Evolutionary conservation across 768 basidiomycete genomes (phyloP), one percentile per base, ranked within the genome.

Genomic region (Termitomyces sp.): DNA sequence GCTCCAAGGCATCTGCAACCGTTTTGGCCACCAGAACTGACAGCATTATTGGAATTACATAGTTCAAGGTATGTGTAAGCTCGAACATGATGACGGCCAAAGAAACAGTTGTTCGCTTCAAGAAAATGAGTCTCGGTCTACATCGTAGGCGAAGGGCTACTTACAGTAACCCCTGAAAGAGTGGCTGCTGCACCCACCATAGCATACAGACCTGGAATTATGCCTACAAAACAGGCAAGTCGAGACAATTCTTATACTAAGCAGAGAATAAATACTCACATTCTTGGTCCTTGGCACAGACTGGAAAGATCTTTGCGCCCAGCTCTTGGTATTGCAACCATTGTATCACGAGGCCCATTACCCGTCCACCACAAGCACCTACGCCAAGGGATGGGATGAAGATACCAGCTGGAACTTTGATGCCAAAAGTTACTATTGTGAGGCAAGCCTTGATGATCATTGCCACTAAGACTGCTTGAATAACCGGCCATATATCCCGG

Each of bases 41-140:
- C 43, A 95, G 71, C 92, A 94, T 94, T 56, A 94, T 84, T 15
- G 93, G 93, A 7, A 92, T 89, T 12, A 85, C 88, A 71, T 98
- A 98, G 2, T 91, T 94, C 61, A 99, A 74, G 1, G 93, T 93
- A 62, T 92, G 89, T 3, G 96, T 96, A 42, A 98, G 76, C 66
- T 98, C 96, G 66, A 98, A 93, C 80, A 82, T 92, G 70, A 98
- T 99, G 50, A 98, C 97, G 3, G 94, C 94, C 55, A 98, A 80
- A 0, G 94, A 95, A 26, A 98, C 90, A 0, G 92, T 94, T 23
- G 91, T 94, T 37, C 92, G 77, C 86, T 91, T 48, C 26, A 28
- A 50, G 14, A 56, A 44, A 57, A 49, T 55, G 21, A 37, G 35
- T 19, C 47, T 35, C 15, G 61, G 53, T 37, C 40, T 57, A 55